Base-by-base conservation (phyloP, 208 protist species). In the Trypanosoma mega region DNA sequence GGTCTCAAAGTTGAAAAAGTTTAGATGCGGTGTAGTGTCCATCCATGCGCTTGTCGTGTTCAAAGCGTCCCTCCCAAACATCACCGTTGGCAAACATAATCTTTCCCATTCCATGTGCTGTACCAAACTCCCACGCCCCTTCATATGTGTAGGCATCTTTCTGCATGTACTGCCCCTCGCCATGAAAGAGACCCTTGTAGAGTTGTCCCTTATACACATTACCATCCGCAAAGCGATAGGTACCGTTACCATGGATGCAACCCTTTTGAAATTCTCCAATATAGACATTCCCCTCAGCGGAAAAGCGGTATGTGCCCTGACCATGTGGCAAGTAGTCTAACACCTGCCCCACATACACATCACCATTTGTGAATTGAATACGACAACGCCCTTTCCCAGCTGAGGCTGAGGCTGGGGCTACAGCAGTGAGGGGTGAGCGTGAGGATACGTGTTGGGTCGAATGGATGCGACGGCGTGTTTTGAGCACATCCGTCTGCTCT, bases 1-100 rank as follows among this genome's bases (percentile, higher is more conserved):
- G n/a, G n/a, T n/a, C n/a, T 45, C 58, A 62, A 36, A 62, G 43
- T 18, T 62, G 56, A 64, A 68, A 70, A 20, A 60, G 48, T 50
- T 26, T 23, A 31, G 34, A 72, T n/a, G 46, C 43, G 2, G 63
- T 80, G 58, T 86, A 90, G n/a, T 33, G 56, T 7, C 83, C 80
- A 0, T 50, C 39, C 4, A 78, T 50, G 2, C 79, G 83, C 18
- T 55, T 23, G 50, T 79, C 80, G 65, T 80, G 51, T 4, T 60
- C 39, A 54, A 90, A 84, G 8, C 48, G 46, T 12, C 85, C 85
- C 16, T 75, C 57, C 82, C 82, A 92, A 18, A 85, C 70, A 62
- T 88, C 80, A n/a, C 83, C 83, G 29, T 91, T 87, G 5, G 65
- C 62, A 67, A 83, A 93, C 43, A 61, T 60, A 24, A 93, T 27